Percentiles rank a stretch among this genome's conserved stretches.
phyloP scores from a whole-genome alignment of 1,284 basidiomycete genomes.

The Boletellus dicymbophilus region DNA sequence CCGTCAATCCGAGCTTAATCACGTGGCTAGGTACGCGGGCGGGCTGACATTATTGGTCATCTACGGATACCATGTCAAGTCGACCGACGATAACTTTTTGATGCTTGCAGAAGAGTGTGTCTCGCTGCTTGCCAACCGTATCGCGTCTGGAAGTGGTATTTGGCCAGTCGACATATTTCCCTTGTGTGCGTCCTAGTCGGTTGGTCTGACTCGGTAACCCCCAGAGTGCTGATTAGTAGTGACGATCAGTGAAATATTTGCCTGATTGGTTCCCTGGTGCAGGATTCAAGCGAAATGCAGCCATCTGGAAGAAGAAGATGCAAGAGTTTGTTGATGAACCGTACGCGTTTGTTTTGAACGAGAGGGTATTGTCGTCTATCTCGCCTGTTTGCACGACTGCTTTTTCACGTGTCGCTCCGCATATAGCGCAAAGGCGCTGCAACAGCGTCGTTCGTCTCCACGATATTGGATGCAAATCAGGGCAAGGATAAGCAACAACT shows the following conservation, averaged over 20 bases:
- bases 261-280: constrained; percentile 50
- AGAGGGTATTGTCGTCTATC: constrained; percentile 44
- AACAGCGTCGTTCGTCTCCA: constrained; percentile 62
- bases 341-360: constrained; percentile 56
- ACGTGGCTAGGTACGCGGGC: constrained; percentile 51
- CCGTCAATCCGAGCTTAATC: background rate
- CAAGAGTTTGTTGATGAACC: constrained; percentile 68
- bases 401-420: background rate
- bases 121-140: constrained; percentile 56
- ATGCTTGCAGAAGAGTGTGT: constrained; percentile 63
- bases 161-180: constrained; percentile 72
- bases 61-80: constrained; percentile 61
- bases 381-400: background rate
- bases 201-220: background rate
- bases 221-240: background rate
- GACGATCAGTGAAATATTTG: constrained; percentile 36
- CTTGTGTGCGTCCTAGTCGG: constrained; percentile 29
- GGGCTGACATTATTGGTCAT: constrained; percentile 61
- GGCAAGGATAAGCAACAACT: constrained; percentile 24
- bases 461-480: constrained; percentile 45
- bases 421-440: constrained; percentile 53
- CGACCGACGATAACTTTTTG: constrained; percentile 57
- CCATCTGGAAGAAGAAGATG: constrained; percentile 64
- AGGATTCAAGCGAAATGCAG: constrained; percentile 54
- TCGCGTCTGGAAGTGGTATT: constrained; percentile 63